Conservation (phyloP, 148 eudicot species). For the Pouteria glomerata region DNA sequence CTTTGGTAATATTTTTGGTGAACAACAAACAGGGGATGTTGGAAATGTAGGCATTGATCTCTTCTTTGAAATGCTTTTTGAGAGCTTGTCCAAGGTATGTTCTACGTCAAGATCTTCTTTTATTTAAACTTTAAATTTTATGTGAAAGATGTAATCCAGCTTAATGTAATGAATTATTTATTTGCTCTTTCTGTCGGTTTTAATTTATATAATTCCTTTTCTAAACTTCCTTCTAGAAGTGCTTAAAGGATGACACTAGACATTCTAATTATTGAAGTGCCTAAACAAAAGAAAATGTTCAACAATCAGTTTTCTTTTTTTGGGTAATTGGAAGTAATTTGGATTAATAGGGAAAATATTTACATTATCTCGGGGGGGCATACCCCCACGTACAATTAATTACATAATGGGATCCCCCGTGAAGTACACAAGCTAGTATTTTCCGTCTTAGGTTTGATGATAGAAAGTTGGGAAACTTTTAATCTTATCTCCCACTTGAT, state of each 20-base stretch:
- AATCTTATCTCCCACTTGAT: too few relatives aligned
- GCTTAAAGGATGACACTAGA: background rate
- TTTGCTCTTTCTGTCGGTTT: background rate
- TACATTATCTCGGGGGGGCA: too few relatives aligned
- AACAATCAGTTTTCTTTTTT: background rate
- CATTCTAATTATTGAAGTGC: background rate
- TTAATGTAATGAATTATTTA: background rate
- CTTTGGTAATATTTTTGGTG: slow-evolving; percentile 97
- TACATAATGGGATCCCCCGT: too few relatives aligned
- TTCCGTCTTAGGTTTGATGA: too few relatives aligned
- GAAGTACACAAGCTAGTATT: too few relatives aligned
- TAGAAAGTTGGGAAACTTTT: too few relatives aligned
- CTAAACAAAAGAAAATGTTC: background rate
- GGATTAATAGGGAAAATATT: too few relatives aligned
- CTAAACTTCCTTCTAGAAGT: background rate
- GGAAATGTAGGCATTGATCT: slow-evolving; percentile 96
- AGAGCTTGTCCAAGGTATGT: slow-evolving; percentile 86
- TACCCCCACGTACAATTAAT: too few relatives aligned
- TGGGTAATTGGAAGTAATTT: too few relatives aligned
- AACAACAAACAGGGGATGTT: slow-evolving; percentile 96
- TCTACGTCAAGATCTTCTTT: background rate
- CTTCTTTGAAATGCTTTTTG: slow-evolving; percentile 95
- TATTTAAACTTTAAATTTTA: background rate
- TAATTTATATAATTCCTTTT: background rate
- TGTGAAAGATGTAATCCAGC: background rate